Evolutionary conservation across 2,329 filamentous ascomycete species (phyloP), one percentile per base, ranked within the genome.

Genomic region (Hypoxylon sp.): DNA sequence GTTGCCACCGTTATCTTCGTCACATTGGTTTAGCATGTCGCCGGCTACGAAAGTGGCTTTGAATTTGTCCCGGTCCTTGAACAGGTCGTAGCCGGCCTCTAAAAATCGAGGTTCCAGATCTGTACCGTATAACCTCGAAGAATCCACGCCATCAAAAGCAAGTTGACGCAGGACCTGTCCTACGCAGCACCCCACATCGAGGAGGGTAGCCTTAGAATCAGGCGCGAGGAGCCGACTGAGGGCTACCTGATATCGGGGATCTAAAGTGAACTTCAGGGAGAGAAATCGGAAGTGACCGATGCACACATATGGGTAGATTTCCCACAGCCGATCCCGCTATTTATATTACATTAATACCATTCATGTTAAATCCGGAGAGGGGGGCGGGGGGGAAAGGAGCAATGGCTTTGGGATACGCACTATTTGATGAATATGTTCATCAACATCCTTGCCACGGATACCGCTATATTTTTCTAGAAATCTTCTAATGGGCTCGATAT

Each of bases 81-180:
- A 92, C 19, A 92, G 81, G 59, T 90, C 87, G 75, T 90, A 89
- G 29, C 88, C 88, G n/a, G 87, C 76, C 10, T 87, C 81, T 57
- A 89, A 81, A 70, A 89, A 87, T n/a, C 79, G 79, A 19, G 80
- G 71, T 47, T 84, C 80, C 2, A 86, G 68, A 67, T 88, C 86
- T 3, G 81, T 79, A 17, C 85, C 86, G 64, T 83, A 83, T n/a
- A 89, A 76, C 50, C 83, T 82, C 14, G 79, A 75, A 4, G 82
- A 79, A 24, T 82, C 78, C 6, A 85, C 85, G 19, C 86, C 87
- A 63, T 87, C 85, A 55, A 79, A 78, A 10, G 82, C 80, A 29
- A 87, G 81, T 71, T 85, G 83, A n/a, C 85, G 82, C 31, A 86
- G 77, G 8, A 83, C 78, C 70, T 86, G 84, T 14, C 84, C 85